Base-by-base conservation (phyloP, 352 stramenopile genomes). In the Pythium folliculosum region DNA sequence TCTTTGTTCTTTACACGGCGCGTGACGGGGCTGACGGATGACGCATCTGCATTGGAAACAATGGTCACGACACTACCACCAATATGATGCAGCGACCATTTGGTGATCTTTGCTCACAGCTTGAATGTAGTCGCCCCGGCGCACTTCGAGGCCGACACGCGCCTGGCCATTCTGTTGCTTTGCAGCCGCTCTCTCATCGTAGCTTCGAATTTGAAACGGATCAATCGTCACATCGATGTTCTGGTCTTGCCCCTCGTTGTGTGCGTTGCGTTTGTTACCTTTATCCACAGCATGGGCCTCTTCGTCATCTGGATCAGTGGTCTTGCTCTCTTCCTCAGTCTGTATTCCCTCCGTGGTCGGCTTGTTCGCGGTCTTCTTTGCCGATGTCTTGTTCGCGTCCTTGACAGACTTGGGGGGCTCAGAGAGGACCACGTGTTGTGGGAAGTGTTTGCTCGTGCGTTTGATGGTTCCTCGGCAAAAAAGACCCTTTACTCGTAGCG, bases 61-160 rank as follows among this genome's bases (percentile, higher is more conserved):
- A 76, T 70, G n/a, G 50, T 79, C 1, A 72, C 69, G 0, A 72
- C 23, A 1, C 57, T 65, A 17, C 70, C 70, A 32, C 73, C 40
- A 71, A 69, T 65, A 79, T 1, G 69, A 79, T 2, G 63, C 68
- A 19, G 45, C 70, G 6, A 74, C 17, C 25, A 74, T 70, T 37
- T 61, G 27, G 47, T 70, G 50, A 19, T 53, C 40, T 14, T 50
- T 3, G 13, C 43, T 70, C 0, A 77, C 65, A 7, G 30, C 68
- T 62, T 73, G 72, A 6, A 52, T 40, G 16, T 38, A 44, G 19
- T 35, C 23, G 16, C 62, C 62, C 17, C 62, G 62, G 8, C 23
- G 6, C 21, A 54, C 67, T 40, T 60, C 21, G 17, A 40, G 13
- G 40, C 55, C 63, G 44, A n/a, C 60, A 45, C 1, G 5, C 16